A percentile compares a stretch with the other conserved stretches of the same genome.
Evolutionary conservation across 1,139 yeast genomes (phyloP).

Genomic region (Kurtzmaniella quercitrusa): DNA sequence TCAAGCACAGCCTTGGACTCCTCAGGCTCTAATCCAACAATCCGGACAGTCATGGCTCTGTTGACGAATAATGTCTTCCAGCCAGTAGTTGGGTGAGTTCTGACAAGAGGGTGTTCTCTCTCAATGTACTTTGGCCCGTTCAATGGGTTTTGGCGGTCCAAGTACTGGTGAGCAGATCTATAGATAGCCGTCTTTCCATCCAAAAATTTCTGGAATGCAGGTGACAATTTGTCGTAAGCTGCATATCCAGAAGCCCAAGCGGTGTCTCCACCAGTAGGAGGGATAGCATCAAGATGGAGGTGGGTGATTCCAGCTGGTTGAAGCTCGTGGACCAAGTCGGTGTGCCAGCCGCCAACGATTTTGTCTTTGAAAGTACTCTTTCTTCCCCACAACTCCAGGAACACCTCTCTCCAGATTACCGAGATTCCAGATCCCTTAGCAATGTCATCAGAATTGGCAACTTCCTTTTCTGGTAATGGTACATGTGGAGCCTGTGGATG

Average conservation of each 20-base stretch:
- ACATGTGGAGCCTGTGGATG: slow-evolving; percentile 23
- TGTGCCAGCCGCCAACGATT: slow-evolving; percentile 31
- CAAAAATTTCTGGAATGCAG: slow-evolving; percentile 42
- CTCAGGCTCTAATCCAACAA: slow-evolving; percentile 40
- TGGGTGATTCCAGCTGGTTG: slow-evolving; percentile 49
- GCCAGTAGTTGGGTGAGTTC: slow-evolving; percentile 54
- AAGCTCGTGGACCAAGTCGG: slow-evolving; percentile 44
- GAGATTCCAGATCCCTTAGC: slow-evolving; percentile 27
- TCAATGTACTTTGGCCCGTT: slow-evolving; percentile 37
- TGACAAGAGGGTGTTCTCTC: slow-evolving; percentile 43
- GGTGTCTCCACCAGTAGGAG: slow-evolving; percentile 48
- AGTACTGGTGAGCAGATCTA: slow-evolving; percentile 38
- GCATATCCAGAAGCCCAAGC: slow-evolving; percentile 48
- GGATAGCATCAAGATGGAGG: slow-evolving; percentile 43
- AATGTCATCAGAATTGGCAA: slow-evolving; percentile 10
- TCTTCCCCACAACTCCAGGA: slow-evolving; percentile 20
- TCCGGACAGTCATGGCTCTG: slow-evolving; percentile 37
- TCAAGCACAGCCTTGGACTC: slow-evolving; percentile 35
- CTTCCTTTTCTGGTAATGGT: slow-evolving; percentile 22
- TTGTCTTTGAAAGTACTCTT: slow-evolving; percentile 7
- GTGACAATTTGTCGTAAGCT: slow-evolving; percentile 48
- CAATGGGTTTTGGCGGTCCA: slow-evolving; percentile 39
- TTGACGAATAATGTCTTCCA: slow-evolving; percentile 48
- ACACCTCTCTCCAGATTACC: slow-evolving; percentile 37
- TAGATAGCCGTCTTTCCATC: slow-evolving; percentile 48